Evolutionary conservation across 257 asterid species (phyloP).

Genomic region (Ligustrum vulgare): DNA sequence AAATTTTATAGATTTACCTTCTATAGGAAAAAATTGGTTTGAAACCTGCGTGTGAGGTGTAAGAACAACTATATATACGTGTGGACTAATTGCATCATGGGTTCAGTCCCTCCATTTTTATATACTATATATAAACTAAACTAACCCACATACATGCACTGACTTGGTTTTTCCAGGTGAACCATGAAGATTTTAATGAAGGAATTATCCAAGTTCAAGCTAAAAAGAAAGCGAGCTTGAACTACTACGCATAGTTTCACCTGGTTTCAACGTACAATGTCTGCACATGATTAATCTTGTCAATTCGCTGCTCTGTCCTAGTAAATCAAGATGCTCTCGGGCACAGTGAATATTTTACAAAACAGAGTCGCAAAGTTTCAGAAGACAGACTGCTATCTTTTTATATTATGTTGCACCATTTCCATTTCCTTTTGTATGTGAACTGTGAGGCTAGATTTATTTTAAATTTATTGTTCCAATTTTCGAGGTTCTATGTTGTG

Average conservation of each 20-base stretch:
- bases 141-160: neutral
- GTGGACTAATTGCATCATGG: neutral
- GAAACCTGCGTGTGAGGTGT: neutral
- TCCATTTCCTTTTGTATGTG: neutral
- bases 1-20: too few relatives aligned
- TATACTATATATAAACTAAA: too few relatives aligned
- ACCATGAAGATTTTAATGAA: conserved; percentile 93
- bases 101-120: neutral
- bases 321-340: neutral
- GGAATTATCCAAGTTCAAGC: conserved; percentile 98
- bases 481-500: neutral
- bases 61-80: neutral
- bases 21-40: neutral
- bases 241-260: conserved; percentile 65
- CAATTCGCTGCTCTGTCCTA: neutral
- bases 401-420: neutral
- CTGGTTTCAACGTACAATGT: neutral
- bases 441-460: too few relatives aligned
- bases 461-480: neutral
- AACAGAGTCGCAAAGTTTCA: neutral
- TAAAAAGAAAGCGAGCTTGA: conserved; percentile 82
- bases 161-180: conserved; percentile 49
- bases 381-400: neutral
- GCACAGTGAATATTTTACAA: neutral
- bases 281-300: neutral